Evolutionary conservation across 2,329 filamentous ascomycete species (phyloP), one percentile per base, ranked within the genome.

Genomic region (Coniochaeta pulveracea): DNA sequence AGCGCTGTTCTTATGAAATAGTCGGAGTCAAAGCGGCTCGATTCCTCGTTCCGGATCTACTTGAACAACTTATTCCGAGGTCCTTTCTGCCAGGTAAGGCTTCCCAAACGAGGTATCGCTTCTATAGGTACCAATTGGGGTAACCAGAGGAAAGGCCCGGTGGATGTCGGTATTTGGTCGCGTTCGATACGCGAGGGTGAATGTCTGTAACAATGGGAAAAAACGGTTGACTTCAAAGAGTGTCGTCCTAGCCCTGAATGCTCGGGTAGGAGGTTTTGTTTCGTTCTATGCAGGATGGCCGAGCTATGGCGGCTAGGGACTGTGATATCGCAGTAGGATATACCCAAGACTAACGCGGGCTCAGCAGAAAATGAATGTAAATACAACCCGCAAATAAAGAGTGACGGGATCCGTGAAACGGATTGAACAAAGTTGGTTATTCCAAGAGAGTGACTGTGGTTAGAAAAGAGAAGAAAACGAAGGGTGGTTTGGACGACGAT

Each of bases 381-480:
- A 57, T n/a, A 52, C 53, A 54, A 57, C 56, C 55, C 55, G 63
- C 54, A 66, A 69, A n/a, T n/a, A n/a, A 66, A 50, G 64, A 68
- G 61, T 68, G 64, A 48, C 61, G 63, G 63, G 59, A 50, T 54
- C 56, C 57, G 48, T 51, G 47, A 40, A 49, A 54, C 47, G 52
- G 55, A 54, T 46, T 48, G 55, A 56, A 46, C 11, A 19, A 19
- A 19, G 16, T 22, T 47, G 46, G 43, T 37, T 49, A 49, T 44
- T 52, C 52, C 54, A 66, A 69, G 64, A 55, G 63, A 69, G 57
- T 56, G 65, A 69, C 63, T 66, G 54, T 53, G 49, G 49, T 54
- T 58, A 65, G 58, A 52, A 54, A 61, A 61, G 59, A 61, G 55
- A 48, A 44, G 52, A 43, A 47, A 48, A 40, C 37, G 43, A 43